Evolutionary conservation across 192 early-diverging fungal genomes (phyloP), one percentile per base, ranked within the genome.

Genomic region (Blastocladiella britannica): DNA sequence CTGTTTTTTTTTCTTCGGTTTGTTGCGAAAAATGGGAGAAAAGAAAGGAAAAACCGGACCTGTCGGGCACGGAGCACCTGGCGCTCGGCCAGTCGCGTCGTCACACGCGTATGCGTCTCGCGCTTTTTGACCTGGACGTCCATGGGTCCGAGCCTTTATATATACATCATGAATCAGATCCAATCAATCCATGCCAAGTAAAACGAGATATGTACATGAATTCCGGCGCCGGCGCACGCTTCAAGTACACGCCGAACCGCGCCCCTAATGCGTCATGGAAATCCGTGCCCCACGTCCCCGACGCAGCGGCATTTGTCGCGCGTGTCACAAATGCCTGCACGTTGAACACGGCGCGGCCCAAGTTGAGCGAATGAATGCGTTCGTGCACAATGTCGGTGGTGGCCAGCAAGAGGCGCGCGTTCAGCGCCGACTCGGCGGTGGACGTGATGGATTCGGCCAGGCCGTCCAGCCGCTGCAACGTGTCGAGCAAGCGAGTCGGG

Each of bases 391-490:
- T 60, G 56, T 87, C 83, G 1, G 88, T 79, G 0, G 85, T 77
- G 15, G 80, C 55, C 7, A 90, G 73, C 22, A 97, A 70, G 3
- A 91, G 63, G 8, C 75, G 75, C n/a, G 88, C 81, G 77, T 97
- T 91, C 26, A 97, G 69, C 0, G 83, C 78, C 9, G 89, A 89
- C 73, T 97, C 93, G 25, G 86, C 79, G 0, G 88, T 81, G 56
- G 79, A n/a, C n/a, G n/a, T n/a, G n/a, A n/a, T n/a, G n/a, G n/a
- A n/a, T n/a, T n/a, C n/a, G n/a, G n/a, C n/a, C n/a, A n/a, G n/a
- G n/a, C n/a, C n/a, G n/a, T n/a, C n/a, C n/a, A n/a, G n/a, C n/a
- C n/a, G n/a, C n/a, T n/a, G n/a, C n/a, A n/a, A n/a, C n/a, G n/a
- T n/a, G n/a, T n/a, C n/a, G n/a, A n/a, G n/a, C n/a, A n/a, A n/a